phyloP scores from a whole-genome alignment of 306 rosid species.

The Astragalus glycyphyllos region DNA sequence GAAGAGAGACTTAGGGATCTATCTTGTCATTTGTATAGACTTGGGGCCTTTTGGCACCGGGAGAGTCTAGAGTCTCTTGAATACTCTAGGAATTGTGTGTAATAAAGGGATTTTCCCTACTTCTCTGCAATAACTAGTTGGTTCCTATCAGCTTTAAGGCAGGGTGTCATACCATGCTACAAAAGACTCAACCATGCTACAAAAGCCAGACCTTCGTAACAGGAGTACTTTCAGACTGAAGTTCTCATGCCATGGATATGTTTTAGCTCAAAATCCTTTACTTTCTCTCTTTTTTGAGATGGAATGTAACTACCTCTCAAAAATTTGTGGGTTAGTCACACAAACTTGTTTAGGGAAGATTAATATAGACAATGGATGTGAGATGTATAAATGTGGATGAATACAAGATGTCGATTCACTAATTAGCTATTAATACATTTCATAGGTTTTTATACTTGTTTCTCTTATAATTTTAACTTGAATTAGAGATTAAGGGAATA shows the following conservation, averaged over 20 bases:
- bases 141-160: not conserved
- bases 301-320: constrained; percentile 9
- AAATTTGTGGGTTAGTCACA: not conserved
- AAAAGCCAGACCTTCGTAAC: not conserved
- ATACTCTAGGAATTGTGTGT: too few relatives aligned
- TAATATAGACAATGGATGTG: not conserved
- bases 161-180: not conserved
- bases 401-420: not conserved
- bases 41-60: too few relatives aligned
- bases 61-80: too few relatives aligned
- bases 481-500: constrained; percentile 1
- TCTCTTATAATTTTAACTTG: constrained; percentile 1
- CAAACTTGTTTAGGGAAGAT: not conserved
- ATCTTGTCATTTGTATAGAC: too few relatives aligned
- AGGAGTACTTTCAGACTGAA: constrained; percentile 4
- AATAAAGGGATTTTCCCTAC: too few relatives aligned
- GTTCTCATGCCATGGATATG: constrained; percentile 10
- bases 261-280: not conserved
- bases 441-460: not conserved
- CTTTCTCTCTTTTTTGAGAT: not conserved
- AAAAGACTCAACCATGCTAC: not conserved
- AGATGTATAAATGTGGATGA: not conserved
- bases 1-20: too few relatives aligned
- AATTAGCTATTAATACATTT: constrained; percentile 4
- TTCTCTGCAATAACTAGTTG: too few relatives aligned